Evolutionary conservation across 2,329 filamentous ascomycete genomes (phyloP).

Genomic region (Byssochlamys sp.): DNA sequence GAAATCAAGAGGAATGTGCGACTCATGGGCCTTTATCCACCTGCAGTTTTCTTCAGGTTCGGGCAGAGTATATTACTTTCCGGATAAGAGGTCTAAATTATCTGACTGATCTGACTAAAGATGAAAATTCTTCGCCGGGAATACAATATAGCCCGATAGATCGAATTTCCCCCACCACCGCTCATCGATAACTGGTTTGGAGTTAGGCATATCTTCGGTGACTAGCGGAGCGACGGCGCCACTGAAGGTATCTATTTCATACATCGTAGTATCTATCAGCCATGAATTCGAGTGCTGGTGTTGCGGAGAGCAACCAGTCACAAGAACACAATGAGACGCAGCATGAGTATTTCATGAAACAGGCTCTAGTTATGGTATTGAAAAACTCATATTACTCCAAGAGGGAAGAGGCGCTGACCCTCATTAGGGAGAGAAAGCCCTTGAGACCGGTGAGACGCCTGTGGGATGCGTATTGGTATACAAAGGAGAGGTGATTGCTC

Average conservation of each 20-base stretch:
- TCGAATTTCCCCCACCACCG: neutral
- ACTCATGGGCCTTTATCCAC: neutral
- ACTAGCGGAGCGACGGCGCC: neutral
- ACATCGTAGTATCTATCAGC: neutral
- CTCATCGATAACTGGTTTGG: neutral
- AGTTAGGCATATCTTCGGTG: neutral
- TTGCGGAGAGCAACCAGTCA: neutral
- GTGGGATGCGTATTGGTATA: constrained; percentile 92
- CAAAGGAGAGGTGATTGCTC: constrained; percentile 66
- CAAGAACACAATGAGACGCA: constrained; percentile 11
- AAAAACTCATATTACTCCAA: neutral
- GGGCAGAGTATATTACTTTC: neutral
- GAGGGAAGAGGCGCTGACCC: constrained; percentile 2
- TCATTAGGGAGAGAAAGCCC: constrained; percentile 67
- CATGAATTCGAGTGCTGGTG: neutral
- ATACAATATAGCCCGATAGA: neutral
- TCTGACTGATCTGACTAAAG: neutral
- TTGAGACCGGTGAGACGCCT: constrained; percentile 80
- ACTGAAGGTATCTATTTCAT: neutral
- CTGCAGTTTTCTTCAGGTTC: neutral
- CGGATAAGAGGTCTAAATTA: neutral
- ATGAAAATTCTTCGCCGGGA: neutral
- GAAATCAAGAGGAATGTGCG: neutral
- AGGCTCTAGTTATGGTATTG: constrained; percentile 73
- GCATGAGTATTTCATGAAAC: constrained; percentile 64